Base-by-base conservation (phyloP, 2,329 filamentous ascomycete species). In the Diatrype stigma region DNA sequence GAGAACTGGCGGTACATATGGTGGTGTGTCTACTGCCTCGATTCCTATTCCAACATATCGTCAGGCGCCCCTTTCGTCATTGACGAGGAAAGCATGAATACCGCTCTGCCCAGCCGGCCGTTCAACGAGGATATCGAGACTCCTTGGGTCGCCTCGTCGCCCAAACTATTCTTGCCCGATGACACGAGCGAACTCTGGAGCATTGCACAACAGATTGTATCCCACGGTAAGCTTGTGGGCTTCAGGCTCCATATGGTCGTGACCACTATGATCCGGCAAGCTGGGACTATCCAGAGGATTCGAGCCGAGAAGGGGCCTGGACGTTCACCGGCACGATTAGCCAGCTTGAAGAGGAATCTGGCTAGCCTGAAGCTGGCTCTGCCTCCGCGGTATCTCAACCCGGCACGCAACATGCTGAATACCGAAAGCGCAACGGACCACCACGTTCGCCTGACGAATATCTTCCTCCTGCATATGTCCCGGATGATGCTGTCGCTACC, bases 1-100 rank as follows among this genome's bases (percentile, higher is more conserved):
- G 62, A 70, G 48, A 63, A 68, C 50, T 70, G 68, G 68, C 60
- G 67, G 42, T 56, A 55, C 26, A 46, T 68, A 37, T 70, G 67
- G 64, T 70, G 67, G 67, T 66, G 62, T 50, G 59, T 70, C 32
- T 70, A 67, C 51, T 61, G 64, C 23, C 57, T 70, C 2, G 68
- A 70, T 48, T 60, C 64, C 1, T 70, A 70, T 49, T 64, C 66
- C 11, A 70, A 70, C 48, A 62, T 68, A 2, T 53, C 64, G 6
- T 59, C 61, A 1, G 62, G 51, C 2, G 58, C 60, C 0, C 65
- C 64, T 35, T 65, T 60, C 35, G 38, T 66, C 5, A 47, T 67
- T 16, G 62, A 67, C 8, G 47, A 56, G 21, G 60, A 66, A 35
- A 57, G 58, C 49, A 62, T 67, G 47, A 62, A 57, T 32, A 67